Conservation (phyloP, 2,329 filamentous ascomycete genomes). For the Zymoseptoria tritici region DNA sequence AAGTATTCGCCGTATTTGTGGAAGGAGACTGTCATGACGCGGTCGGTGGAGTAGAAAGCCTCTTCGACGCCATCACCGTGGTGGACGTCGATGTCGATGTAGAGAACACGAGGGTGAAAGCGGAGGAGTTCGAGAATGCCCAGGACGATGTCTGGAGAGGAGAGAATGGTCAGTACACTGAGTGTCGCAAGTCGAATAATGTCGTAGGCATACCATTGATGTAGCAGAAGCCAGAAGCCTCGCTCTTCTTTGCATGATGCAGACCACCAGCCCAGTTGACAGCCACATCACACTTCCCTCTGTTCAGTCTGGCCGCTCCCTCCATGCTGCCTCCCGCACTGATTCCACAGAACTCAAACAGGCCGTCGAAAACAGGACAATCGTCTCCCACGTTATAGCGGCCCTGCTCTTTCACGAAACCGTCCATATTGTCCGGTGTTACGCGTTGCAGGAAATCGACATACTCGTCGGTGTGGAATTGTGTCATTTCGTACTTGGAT, state of each 20-base stretch:
- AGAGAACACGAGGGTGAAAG: slow-evolving; percentile 57
- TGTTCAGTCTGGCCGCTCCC: slow-evolving; percentile 59
- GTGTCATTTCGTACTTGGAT: slow-evolving; percentile 63
- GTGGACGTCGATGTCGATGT: slow-evolving; percentile 62
- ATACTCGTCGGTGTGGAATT: slow-evolving; percentile 67
- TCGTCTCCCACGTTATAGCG: slow-evolving; percentile 60
- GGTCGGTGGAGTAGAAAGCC: slow-evolving; percentile 63
- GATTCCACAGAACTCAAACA: slow-evolving; percentile 65
- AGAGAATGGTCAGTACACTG: slow-evolving; percentile 2
- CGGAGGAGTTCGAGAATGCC: slow-evolving; percentile 58
- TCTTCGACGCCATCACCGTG: slow-evolving; percentile 64
- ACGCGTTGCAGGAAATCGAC: slow-evolving; percentile 74
- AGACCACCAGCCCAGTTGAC: slow-evolving; percentile 46
- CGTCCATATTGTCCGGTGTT: slow-evolving; percentile 97
- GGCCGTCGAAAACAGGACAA: slow-evolving; percentile 59
- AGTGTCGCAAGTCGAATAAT: neutral
- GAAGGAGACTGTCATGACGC: slow-evolving; percentile 65
- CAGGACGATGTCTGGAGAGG: slow-evolving; percentile 57
- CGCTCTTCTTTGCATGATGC: slow-evolving; percentile 44
- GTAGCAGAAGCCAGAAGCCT: slow-evolving; percentile 43
- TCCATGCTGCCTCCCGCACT: slow-evolving; percentile 65
- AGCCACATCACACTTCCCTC: slow-evolving; percentile 61
- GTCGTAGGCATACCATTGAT: slow-evolving; percentile 34
- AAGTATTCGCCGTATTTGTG: slow-evolving; percentile 59
- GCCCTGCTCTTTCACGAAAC: slow-evolving; percentile 83